Evolutionary conservation across 2,329 filamentous ascomycete genomes (phyloP), one percentile per base, ranked within the genome.

Genomic region (Hypoxylon sp.): DNA sequence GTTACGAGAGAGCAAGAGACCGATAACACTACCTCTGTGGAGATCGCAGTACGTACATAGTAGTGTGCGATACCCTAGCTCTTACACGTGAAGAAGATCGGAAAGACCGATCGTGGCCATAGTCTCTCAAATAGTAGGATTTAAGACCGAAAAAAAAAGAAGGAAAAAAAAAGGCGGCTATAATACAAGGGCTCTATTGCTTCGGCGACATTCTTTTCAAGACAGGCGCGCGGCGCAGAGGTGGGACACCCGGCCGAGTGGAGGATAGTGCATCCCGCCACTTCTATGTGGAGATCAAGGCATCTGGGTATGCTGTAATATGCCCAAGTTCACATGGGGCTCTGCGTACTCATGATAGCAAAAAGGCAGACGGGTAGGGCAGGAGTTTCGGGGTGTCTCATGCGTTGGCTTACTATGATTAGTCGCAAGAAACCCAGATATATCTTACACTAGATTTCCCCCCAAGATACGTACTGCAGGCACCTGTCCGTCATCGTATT

Each of bases 341-440:
- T 33, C 30, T 33, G 30, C 11, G 12, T 33, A 12, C 30, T 33
- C 12, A 36, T 22, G 36, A 48, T n/a, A 11, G 30, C 45, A 42
- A n/a, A 28, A 24, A 30, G 28, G 11, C 22, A 42, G n/a, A n/a
- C n/a, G n/a, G 42, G 30, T 24, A 45, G 18, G 33, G 14, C 14
- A 12, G 11, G 32, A 44, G 16, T 26, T 22, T 11, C 11, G 6
- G 24, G 3, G 33, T 63, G 65, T 68, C 66, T 68, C 56, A 66
- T 66, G 59, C 44, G 66, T 51, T 68, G 66, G 66, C 66, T n/a
- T 28, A 18, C 22, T 33, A 6, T 58, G 59, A 69, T 66, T 69
- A 69, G 63, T 66, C 45, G 36, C 32, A 3, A 12, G 4, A 11
- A 40, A 40, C 16, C 16, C 7, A 30, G 20, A 48, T 38, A 53